Base-by-base conservation (phyloP, 2,329 filamentous ascomycete species). In the Cercospora brassicicola region DNA sequence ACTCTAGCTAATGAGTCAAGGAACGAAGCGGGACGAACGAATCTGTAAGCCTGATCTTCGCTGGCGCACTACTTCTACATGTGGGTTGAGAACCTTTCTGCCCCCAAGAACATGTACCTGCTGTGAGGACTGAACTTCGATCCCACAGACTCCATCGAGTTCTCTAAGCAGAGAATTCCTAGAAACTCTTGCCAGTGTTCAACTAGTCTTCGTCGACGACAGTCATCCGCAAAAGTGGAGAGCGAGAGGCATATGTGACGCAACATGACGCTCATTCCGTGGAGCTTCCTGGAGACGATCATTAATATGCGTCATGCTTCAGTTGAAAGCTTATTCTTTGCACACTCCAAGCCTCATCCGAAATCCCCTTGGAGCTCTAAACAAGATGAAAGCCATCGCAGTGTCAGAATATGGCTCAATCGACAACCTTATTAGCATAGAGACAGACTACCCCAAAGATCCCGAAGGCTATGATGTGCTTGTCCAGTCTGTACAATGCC, bases 401-500 rank as follows among this genome's bases (percentile, higher is more conserved):
- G 75, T 79, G 15, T 69, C 73, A 15, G 64, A 74, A 20, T 77
- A 78, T 56, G 77, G 77, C 33, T 51, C 61, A 3, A 68, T 76
- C 51, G 72, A 74, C 13, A 76, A 78, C 8, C 71, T 79, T 11
- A 45, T 73, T 26, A 62, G 74, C 28, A 68, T 73, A 10, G 64
- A 74, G 15, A 68, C 84, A 77, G 73, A 76, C 2, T 73, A 73
- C 42, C 79, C 78, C 13, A 66, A 71, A 7, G 67, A 71, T 9
- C 76, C 76, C 7, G 48, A 72, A 45, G 77, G 77, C n/a, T 72
- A 78, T 59, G 77, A 81, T 69, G 53, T 82, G 8, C 72, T 81
- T 4, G 71, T 82, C 10, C 71, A 75, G 77, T 79, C 73, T 23
- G 72, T 26, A 26, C 9, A 18, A 23, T n/a, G 10, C 20, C 42